These are phyloP conservation scores for Aspergillus bertholletiae DNA, from an alignment of 495 filamentous ascomycete species.

Conservation along the genomic window DNA sequence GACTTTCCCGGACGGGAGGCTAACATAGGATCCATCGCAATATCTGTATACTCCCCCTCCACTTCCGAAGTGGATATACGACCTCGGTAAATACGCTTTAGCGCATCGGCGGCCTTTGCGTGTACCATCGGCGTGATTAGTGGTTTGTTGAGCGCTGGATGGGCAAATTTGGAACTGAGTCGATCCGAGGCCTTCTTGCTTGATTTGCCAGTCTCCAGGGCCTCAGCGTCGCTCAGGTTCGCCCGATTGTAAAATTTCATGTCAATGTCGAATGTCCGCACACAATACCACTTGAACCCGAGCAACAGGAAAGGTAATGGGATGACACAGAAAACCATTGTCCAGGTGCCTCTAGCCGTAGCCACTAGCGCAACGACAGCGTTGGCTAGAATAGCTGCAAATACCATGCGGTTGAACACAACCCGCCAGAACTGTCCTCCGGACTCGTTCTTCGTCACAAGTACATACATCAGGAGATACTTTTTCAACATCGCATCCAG, in stretches of 20 bases:
- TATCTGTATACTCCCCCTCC: constrained; percentile 67
- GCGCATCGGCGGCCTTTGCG: constrained; percentile 76
- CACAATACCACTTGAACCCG: constrained; percentile 85
- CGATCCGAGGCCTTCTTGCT: constrained; percentile 61
- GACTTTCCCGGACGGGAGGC: constrained; percentile 67
- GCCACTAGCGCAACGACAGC: constrained; percentile 71
- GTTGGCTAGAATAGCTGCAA: constrained; percentile 77
- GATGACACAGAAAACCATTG: constrained; percentile 61
- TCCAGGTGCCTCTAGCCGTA: constrained; percentile 54
- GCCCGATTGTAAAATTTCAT: constrained; percentile 72
- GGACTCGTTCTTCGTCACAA: constrained; percentile 93
- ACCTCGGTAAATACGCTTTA: constrained; percentile 77
- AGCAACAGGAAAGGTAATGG: constrained; percentile 80
- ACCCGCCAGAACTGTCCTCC: constrained; percentile 92
- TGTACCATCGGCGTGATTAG: constrained; percentile 96
- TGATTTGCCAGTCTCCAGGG: constrained; percentile 39
- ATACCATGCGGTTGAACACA: constrained; percentile 86
- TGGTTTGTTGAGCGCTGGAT: constrained; percentile 84
- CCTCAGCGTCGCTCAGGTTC: constrained; percentile 54
- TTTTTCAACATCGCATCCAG: constrained; percentile 91
- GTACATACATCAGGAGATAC: constrained; percentile 90
- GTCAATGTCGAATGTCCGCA: constrained; percentile 67
- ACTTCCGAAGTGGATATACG: constrained; percentile 63
- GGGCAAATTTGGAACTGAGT: constrained; percentile 77
- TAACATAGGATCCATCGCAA: constrained; percentile 79